A percentile compares a stretch with the other conserved stretches of the same genome.
Conservation (phyloP, 164 flowering plant species). For the Annona squamosa region DNA sequence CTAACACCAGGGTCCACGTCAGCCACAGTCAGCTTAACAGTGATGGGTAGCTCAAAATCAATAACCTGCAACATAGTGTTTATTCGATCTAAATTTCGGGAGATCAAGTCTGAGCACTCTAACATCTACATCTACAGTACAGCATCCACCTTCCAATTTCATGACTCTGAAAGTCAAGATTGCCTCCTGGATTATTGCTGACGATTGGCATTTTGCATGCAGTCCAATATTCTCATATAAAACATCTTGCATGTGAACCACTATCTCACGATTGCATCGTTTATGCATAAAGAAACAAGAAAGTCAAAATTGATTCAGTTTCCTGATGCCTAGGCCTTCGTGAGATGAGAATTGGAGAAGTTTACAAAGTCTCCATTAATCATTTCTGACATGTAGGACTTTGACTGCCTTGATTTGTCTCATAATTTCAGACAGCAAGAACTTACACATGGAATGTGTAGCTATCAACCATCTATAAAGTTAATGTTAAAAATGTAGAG, state of each 20-base stretch:
- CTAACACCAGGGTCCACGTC: conserved; percentile 80
- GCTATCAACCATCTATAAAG: no score
- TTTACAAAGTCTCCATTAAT: no score
- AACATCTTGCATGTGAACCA: background rate
- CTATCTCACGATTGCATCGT: background rate
- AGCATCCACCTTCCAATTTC: no score
- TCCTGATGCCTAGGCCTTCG: background rate
- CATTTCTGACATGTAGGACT: no score
- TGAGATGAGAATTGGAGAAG: no score
- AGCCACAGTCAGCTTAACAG: conserved; percentile 60
- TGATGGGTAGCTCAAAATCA: conserved; percentile 76
- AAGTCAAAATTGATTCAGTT: background rate
- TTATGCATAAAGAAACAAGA: no score
- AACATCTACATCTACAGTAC: background rate
- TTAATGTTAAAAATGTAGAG: no score
- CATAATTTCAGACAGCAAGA: no score
- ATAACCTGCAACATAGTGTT: conserved; percentile 50
- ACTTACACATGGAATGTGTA: no score
- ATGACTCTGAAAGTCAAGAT: background rate
- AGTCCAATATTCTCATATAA: background rate
- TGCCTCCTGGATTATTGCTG: background rate
- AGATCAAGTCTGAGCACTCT: background rate
- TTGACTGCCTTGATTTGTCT: no score
- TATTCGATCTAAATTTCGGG: background rate
- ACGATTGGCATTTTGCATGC: background rate